Conservation (phyloP, 768 basidiomycete species). For the Termitomyces sp. region DNA sequence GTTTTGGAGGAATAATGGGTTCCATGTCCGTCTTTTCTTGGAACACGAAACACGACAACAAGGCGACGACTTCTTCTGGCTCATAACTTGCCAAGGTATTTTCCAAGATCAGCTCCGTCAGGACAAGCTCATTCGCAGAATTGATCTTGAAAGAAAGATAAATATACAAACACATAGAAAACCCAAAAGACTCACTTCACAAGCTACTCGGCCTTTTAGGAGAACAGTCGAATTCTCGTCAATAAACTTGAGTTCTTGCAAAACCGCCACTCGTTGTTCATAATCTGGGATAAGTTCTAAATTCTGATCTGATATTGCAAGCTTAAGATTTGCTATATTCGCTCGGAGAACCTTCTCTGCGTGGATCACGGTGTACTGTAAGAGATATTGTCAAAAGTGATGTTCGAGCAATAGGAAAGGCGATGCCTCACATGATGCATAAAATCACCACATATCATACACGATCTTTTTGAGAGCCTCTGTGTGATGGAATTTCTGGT, state of each 20-base stretch:
- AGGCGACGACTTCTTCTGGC: conserved; percentile 93
- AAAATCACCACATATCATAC: conserved; percentile 65
- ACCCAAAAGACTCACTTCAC: conserved; percentile 61
- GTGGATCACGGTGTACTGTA: conserved; percentile 75
- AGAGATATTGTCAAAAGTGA: conserved; percentile 4
- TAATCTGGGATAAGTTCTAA: conserved; percentile 96
- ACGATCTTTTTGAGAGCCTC: conserved; percentile 41
- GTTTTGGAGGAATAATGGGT: conserved; percentile 73
- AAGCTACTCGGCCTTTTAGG: conserved; percentile 95
- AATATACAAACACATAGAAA: neutral
- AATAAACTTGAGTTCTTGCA: conserved; percentile 90
- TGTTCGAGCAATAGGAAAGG: neutral
- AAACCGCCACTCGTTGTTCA: conserved; percentile 87
- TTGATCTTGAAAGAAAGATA: conserved; percentile 77
- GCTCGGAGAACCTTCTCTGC: conserved; percentile 68
- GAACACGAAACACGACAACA: conserved; percentile 95
- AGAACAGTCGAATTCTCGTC: conserved; percentile 94
- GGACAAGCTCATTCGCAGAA: conserved; percentile 92
- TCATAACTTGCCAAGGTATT: conserved; percentile 89
- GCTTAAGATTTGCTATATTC: conserved; percentile 74
- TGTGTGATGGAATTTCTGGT: conserved; percentile 48
- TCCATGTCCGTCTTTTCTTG: conserved; percentile 96
- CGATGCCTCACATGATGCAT: conserved; percentile 62
- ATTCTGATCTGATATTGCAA: conserved; percentile 93
- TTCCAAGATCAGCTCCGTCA: conserved; percentile 96